A percentile compares a stretch with the other conserved stretches of the same genome.
Evolutionary conservation across 129 eudicot genomes (phyloP).

Genomic region (Centaurea solstitialis): DNA sequence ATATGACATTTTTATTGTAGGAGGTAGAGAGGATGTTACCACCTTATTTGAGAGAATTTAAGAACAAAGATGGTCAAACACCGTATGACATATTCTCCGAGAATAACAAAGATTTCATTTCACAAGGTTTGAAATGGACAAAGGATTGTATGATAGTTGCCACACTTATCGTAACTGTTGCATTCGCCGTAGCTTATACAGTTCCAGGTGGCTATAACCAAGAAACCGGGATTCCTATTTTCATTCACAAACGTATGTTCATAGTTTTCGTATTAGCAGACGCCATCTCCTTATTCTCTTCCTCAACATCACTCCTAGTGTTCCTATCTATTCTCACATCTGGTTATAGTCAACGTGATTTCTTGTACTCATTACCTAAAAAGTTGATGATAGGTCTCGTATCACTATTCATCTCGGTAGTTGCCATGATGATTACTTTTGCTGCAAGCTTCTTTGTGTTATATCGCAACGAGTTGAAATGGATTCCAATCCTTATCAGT

Average conservation of each 20-base stretch:
- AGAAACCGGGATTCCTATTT: constrained; percentile 7
- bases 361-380: constrained; percentile 3
- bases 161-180: constrained; percentile 11
- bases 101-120: too few relatives aligned
- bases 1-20: too few relatives aligned
- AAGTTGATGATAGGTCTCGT: constrained; percentile 7
- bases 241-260: neutral
- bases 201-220: constrained; percentile 19
- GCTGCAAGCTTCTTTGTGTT: constrained; percentile 17
- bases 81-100: too few relatives aligned
- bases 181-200: constrained; percentile 23
- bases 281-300: constrained; percentile 9
- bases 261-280: constrained; percentile 19
- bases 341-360: constrained; percentile 13
- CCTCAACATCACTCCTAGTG: constrained; percentile 17
- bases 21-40: too few relatives aligned
- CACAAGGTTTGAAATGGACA: too few relatives aligned
- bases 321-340: constrained; percentile 25
- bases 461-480: neutral
- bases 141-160: too few relatives aligned
- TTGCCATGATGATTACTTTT: constrained; percentile 22
- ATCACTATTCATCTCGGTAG: constrained; percentile 15
- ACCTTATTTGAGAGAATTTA: too few relatives aligned
- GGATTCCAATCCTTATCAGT: too few relatives aligned
- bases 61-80: too few relatives aligned